A percentile compares a stretch with the other conserved stretches of the same genome.
Evolutionary conservation across 371 early-diverging fungal species (phyloP).

Genomic region (Coemansia sp.): DNA sequence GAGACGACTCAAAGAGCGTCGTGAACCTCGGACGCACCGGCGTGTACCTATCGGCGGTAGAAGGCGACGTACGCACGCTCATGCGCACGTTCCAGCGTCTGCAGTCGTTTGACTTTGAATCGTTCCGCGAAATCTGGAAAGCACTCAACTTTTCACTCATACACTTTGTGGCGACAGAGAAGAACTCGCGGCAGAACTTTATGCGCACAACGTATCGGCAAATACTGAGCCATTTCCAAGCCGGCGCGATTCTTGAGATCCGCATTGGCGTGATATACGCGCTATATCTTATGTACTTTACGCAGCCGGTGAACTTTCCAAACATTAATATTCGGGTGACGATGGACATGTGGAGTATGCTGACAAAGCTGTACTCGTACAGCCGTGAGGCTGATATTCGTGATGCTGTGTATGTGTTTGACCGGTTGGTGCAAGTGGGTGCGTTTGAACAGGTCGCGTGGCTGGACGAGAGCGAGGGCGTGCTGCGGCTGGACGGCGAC

Average conservation of each 20-base stretch:
- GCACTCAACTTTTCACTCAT: constrained; percentile 49
- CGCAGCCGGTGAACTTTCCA: constrained; percentile 51
- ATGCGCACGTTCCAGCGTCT: constrained; percentile 51
- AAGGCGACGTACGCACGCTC: constrained; percentile 49
- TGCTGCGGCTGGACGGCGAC: constrained; percentile 43
- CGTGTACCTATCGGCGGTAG: constrained; percentile 47
- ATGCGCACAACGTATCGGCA: constrained; percentile 45
- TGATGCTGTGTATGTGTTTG: constrained; percentile 48
- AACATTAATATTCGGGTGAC: constrained; percentile 46
- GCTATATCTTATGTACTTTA: constrained; percentile 50
- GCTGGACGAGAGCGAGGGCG: constrained; percentile 50
- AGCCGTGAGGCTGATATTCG: constrained; percentile 40
- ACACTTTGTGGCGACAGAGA: constrained; percentile 52
- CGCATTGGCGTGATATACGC: constrained; percentile 50
- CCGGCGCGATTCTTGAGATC: constrained; percentile 45
- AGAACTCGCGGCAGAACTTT: constrained; percentile 51
- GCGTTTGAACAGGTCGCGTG: constrained; percentile 51
- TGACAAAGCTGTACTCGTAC: constrained; percentile 43
- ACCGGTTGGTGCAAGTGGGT: constrained; percentile 34
- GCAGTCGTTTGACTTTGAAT: constrained; percentile 46
- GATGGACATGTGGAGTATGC: constrained; percentile 44
- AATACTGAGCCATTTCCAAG: constrained; percentile 41
- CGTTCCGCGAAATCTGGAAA: constrained; percentile 47
- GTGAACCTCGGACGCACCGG: constrained; percentile 49
- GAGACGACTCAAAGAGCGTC: constrained; percentile 45